Evolutionary conservation across 495 filamentous ascomycete genomes (phyloP).

Genomic region (Oidiodendron maius): DNA sequence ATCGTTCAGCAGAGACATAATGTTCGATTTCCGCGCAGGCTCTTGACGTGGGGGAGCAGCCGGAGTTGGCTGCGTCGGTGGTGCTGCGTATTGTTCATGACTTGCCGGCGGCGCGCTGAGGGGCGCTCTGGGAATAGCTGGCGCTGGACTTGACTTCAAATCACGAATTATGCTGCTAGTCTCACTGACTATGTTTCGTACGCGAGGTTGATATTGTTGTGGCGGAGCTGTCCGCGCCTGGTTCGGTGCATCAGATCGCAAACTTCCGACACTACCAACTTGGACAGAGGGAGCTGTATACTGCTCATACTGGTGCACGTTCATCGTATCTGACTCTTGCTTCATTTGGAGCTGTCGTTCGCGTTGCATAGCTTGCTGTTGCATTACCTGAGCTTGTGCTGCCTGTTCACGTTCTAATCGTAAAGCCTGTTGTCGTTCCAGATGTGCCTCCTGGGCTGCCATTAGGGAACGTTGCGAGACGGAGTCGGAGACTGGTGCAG

Average conservation of each 20-base stretch:
- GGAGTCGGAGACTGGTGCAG: constrained; percentile 5
- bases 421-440: constrained; percentile 24
- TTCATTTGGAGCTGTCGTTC: constrained; percentile 19
- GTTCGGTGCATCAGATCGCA: constrained; percentile 13
- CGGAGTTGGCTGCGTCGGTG: constrained; percentile 24
- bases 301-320: constrained; percentile 19
- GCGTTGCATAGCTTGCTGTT: constrained; percentile 10
- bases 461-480: constrained; percentile 17
- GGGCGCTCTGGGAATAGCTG: constrained; percentile 11
- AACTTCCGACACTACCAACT: not conserved
- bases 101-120: constrained; percentile 16
- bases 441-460: constrained; percentile 21
- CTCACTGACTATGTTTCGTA: constrained; percentile 15
- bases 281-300: constrained; percentile 11
- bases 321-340: constrained; percentile 12
- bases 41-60: constrained; percentile 43
- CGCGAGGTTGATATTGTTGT: constrained; percentile 16
- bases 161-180: constrained; percentile 8
- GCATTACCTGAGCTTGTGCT: constrained; percentile 12
- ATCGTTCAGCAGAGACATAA: constrained; percentile 54
- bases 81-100: constrained; percentile 14
- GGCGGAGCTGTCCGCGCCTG: constrained; percentile 7
- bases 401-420: constrained; percentile 25
- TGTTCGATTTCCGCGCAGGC: constrained; percentile 43
- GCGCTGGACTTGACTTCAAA: constrained; percentile 17